phyloP scores from a whole-genome alignment of 331 rosid genomes.

The Telfairia occidentalis region DNA sequence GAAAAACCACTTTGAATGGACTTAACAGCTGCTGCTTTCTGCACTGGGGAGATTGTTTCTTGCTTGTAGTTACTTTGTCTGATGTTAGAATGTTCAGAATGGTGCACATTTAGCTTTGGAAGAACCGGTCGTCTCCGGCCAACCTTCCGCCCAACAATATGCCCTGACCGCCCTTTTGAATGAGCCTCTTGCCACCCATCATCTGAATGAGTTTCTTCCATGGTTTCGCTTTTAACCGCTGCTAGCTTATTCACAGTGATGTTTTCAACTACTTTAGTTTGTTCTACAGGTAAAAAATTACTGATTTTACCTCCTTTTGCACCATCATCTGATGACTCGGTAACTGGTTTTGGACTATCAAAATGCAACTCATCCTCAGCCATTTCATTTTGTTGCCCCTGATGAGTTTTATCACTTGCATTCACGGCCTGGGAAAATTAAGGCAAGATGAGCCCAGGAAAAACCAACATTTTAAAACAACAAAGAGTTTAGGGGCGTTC shows the following conservation, averaged over 20 bases:
- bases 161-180: conserved; percentile 63
- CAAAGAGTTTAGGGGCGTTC: not conserved
- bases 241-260: conserved; percentile 14
- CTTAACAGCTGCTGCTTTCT: conserved; percentile 32
- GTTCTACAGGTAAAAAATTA: conserved; percentile 24
- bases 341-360: conserved; percentile 25
- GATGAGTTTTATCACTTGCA: conserved; percentile 31
- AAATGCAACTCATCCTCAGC: conserved; percentile 23
- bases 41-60: conserved; percentile 33
- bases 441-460: not conserved
- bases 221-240: conserved; percentile 24
- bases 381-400: conserved; percentile 24
- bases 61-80: conserved; percentile 37
- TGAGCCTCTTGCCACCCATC: conserved; percentile 97
- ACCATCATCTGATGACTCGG: conserved; percentile 13
- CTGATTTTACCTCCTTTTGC: conserved; percentile 18
- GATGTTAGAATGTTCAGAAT: conserved; percentile 25
- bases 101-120: conserved; percentile 36
- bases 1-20: conserved; percentile 17
- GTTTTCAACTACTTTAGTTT: conserved; percentile 30
- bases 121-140: conserved; percentile 41
- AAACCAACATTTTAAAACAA: not conserved
- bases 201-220: conserved; percentile 53
- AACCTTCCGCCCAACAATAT: conserved; percentile 38
- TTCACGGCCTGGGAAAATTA: conserved; percentile 39